phyloP scores from a whole-genome alignment of 2,329 filamentous ascomycete genomes.

The Curvularia sp. region DNA sequence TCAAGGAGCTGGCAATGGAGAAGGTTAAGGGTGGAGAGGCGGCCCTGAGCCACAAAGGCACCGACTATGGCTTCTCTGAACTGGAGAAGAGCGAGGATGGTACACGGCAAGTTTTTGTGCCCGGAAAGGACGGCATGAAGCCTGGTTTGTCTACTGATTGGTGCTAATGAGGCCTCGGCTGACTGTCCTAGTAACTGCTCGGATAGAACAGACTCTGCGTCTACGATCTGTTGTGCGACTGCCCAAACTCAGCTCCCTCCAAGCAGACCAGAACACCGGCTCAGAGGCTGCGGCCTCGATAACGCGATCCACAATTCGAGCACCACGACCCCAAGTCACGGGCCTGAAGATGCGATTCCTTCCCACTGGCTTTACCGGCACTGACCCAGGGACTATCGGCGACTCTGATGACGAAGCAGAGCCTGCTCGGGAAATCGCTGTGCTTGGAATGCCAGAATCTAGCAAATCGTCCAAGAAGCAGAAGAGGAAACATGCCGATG shows the following conservation, averaged over 20 bases:
- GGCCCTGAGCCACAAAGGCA: conserved; percentile 68
- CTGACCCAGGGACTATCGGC: conserved; percentile 54
- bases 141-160: conserved; percentile 55
- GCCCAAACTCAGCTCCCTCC: conserved; percentile 52
- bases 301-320: conserved; percentile 59
- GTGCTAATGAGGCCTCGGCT: conserved; percentile 8
- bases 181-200: conserved; percentile 31
- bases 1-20: conserved; percentile 70
- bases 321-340: conserved; percentile 69
- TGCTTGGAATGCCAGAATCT: conserved; percentile 34
- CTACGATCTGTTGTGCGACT: conserved; percentile 69
- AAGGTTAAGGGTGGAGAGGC: conserved; percentile 61
- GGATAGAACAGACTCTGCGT: conserved; percentile 67
- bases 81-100: conserved; percentile 60
- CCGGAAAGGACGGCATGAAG: conserved; percentile 64
- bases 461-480: conserved; percentile 39
- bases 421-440: conserved; percentile 40
- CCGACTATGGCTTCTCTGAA: conserved; percentile 67
- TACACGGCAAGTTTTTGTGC: conserved; percentile 68
- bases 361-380: conserved; percentile 66
- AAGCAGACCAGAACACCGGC: conserved; percentile 51
- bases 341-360: conserved; percentile 72
- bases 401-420: conserved; percentile 55
- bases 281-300: conserved; percentile 52
- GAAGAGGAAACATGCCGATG: conserved; percentile 52